phyloP scores from a whole-genome alignment of 345 rosid species.

The Tarenaya hassleriana region DNA sequence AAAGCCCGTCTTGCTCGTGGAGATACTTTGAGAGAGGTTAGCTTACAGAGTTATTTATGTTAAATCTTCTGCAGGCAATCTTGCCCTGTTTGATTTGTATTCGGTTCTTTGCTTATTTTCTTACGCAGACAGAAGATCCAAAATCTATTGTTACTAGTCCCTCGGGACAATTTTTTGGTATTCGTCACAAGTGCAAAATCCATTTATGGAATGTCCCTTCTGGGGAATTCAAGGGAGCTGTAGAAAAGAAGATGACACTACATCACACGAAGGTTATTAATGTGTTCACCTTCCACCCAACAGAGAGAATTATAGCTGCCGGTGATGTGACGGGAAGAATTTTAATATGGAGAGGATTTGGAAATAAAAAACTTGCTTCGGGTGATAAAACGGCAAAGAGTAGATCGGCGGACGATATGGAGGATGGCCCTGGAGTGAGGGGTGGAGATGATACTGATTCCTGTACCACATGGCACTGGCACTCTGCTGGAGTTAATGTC shows the following conservation, averaged over 20 bases:
- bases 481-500: constrained; percentile 57
- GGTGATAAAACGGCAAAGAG: constrained; percentile 24
- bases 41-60: neutral
- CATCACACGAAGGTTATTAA: constrained; percentile 77
- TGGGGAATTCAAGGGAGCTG: constrained; percentile 35
- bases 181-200: constrained; percentile 47
- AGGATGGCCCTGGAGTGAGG: constrained; percentile 87
- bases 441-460: constrained; percentile 88
- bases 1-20: constrained; percentile 54
- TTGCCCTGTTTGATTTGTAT: neutral
- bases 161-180: constrained; percentile 58
- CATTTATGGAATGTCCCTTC: constrained; percentile 68
- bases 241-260: constrained; percentile 48
- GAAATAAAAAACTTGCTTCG: constrained; percentile 42
- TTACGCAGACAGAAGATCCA: constrained; percentile 56
- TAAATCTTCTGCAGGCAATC: no score
- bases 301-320: constrained; percentile 67
- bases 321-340: constrained; percentile 94
- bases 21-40: constrained; percentile 66
- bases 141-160: constrained; percentile 53
- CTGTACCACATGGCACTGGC: constrained; percentile 90
- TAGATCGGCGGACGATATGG: constrained; percentile 33
- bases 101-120: constrained; percentile 3
- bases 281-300: constrained; percentile 76
- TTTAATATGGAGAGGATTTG: constrained; percentile 84